Evolutionary conservation across 768 basidiomycete species (phyloP).

Genomic region (Pleurotus tuber-regium): DNA sequence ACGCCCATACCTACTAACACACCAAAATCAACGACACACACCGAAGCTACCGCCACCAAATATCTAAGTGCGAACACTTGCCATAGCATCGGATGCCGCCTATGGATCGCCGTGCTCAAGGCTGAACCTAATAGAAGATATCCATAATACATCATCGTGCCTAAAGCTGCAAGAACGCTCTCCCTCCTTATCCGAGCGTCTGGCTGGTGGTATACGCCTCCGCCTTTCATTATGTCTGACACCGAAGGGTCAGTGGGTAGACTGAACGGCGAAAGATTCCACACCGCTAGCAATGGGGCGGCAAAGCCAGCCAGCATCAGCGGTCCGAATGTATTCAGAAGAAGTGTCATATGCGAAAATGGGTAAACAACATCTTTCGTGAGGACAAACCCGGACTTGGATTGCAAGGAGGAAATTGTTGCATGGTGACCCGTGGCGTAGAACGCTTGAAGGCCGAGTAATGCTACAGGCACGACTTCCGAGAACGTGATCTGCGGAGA

Average conservation of each 20-base stretch:
- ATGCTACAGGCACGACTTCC: conserved; percentile 70
- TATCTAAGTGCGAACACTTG: conserved; percentile 97
- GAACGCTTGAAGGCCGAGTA: conserved; percentile 76
- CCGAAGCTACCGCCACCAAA: conserved; percentile 67
- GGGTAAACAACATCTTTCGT: conserved; percentile 67
- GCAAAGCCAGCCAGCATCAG: conserved; percentile 63
- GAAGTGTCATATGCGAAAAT: conserved; percentile 69
- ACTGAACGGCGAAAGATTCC: conserved; percentile 72
- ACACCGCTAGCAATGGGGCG: conserved; percentile 72
- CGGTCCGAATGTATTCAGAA: conserved; percentile 76
- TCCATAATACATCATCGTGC: conserved; percentile 68
- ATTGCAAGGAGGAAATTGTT: conserved; percentile 85
- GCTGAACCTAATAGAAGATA: conserved; percentile 66
- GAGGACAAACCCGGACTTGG: conserved; percentile 91
- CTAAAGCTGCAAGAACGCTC: conserved; percentile 51
- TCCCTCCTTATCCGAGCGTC: conserved; percentile 34
- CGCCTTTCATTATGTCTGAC: conserved; percentile 1
- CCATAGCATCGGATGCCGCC: conserved; percentile 97
- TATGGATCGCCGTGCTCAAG: conserved; percentile 66
- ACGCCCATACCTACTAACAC: conserved; percentile 60
- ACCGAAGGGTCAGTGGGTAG: neutral
- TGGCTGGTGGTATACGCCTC: no score
- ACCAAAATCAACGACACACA: conserved; percentile 71
- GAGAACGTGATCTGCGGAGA: conserved; percentile 49
- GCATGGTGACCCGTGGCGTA: conserved; percentile 92